These are phyloP conservation scores for Cercospora sojina DNA, from an alignment of 2,329 filamentous ascomycete species.

Conservation along the genomic window DNA sequence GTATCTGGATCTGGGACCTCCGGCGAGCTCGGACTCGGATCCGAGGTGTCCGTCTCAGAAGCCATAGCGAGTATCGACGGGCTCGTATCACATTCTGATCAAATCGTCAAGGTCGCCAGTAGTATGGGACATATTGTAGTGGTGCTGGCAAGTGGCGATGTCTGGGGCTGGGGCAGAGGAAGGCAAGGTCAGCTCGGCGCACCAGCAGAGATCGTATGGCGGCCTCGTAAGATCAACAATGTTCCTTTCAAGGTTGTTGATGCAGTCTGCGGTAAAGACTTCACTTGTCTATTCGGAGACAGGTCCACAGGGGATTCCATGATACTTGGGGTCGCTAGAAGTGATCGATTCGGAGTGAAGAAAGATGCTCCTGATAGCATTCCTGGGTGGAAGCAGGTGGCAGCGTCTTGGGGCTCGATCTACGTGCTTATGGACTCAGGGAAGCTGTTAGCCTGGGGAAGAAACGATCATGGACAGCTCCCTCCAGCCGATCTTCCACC, in stretches of 20 bases:
- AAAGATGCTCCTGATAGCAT: slow-evolving; percentile 52
- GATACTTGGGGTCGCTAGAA: slow-evolving; percentile 75
- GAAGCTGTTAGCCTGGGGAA: slow-evolving; percentile 70
- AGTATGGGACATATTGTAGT: slow-evolving; percentile 76
- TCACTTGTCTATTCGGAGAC: slow-evolving; percentile 68
- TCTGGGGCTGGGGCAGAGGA: slow-evolving; percentile 85
- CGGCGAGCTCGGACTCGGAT: slow-evolving; percentile 69
- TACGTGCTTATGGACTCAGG: slow-evolving; percentile 66
- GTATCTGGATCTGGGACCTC: slow-evolving; percentile 66
- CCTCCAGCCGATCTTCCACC: slow-evolving; percentile 61
- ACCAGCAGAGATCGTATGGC: slow-evolving; percentile 54
- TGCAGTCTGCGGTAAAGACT: slow-evolving; percentile 79
- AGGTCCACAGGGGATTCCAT: slow-evolving; percentile 58
- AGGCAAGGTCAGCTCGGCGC: slow-evolving; percentile 80
- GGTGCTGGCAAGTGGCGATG: slow-evolving; percentile 71
- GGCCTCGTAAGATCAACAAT: slow-evolving; percentile 61
- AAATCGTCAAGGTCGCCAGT: slow-evolving; percentile 66
- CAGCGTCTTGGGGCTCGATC: slow-evolving; percentile 79
- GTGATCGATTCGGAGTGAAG: slow-evolving; percentile 56
- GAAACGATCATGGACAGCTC: slow-evolving; percentile 81
- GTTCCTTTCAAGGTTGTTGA: slow-evolving; percentile 61
- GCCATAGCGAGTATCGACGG: slow-evolving; percentile 52
- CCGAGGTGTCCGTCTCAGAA: slow-evolving; percentile 27
- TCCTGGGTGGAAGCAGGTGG: slow-evolving; percentile 64
- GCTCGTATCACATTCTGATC: slow-evolving; percentile 62